Base-by-base conservation (phyloP, 2,329 filamentous ascomycete genomes). In the Lecanicillium sp. region DNA sequence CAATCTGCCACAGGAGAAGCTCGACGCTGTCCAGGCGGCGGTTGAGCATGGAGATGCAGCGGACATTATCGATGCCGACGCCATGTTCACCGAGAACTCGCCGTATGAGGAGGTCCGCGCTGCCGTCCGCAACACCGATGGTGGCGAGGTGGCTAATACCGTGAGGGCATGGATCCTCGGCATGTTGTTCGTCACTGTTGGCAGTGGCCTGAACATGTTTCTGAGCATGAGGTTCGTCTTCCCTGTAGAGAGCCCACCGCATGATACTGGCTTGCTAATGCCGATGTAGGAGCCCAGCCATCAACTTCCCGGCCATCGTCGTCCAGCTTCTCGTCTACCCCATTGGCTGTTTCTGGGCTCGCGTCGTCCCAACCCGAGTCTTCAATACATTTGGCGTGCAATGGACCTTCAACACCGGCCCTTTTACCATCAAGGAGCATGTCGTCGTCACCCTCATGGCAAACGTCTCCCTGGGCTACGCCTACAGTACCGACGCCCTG, bases 111-210 rank as follows among this genome's bases (percentile, higher is more conserved):
- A 80, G 62, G 79, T 82, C 39, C 74, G 79, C 48, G 74, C 78
- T 18, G 74, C 79, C 14, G 79, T 83, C 14, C 65, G 74, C 44
- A 82, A 81, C 53, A 71, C 72, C 52, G 79, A 83, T 49, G 69
- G 79, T 47, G 77, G 81, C 48, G 63, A 81, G 17, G 73, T 77
- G 13, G 68, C 69, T 47, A 81, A 79, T 54, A 81, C 78, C 15
- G 65, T 81, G 40, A 74, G 78, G 35, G 77, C 77, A 22, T 82
- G 78, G 78, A 60, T 65, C 4, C 77, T 82, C 44, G 78, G 78
- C 25, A 43, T 81, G 48, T 4, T 80, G 10, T 65, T 81, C 32
- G 75, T 75, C 42, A 81, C 77, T 0, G 52, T 81, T 41, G 77
- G 75, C n/a, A 78, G 76, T 2, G 72, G 65, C 4, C 58, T 79